Percentiles rank a stretch among this genome's conserved stretches.
Evolutionary conservation across 371 early-diverging fungal species (phyloP).

Genomic region (Circinella umbellata): DNA sequence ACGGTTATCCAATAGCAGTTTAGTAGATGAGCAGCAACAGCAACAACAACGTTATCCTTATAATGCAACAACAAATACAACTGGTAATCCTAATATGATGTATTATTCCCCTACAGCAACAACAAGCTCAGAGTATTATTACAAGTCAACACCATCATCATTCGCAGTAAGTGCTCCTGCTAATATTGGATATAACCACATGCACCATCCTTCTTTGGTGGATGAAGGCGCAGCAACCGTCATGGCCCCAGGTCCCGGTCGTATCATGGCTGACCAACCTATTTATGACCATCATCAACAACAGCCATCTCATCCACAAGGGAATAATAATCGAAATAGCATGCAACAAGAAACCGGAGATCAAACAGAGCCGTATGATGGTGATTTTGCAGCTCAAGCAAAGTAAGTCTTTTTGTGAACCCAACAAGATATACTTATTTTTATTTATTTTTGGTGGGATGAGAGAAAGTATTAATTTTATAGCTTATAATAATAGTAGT

Average conservation of each 20-base stretch:
- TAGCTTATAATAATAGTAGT: background rate
- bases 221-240: conserved; percentile 15
- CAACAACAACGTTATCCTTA: background rate
- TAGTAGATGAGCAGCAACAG: background rate
- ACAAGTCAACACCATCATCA: conserved; percentile 12
- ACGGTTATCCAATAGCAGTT: background rate
- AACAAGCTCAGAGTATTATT: conserved; percentile 16
- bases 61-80: background rate
- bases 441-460: background rate
- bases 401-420: conserved; percentile 24
- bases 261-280: conserved; percentile 7
- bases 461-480: background rate
- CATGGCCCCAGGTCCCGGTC: conserved; percentile 6
- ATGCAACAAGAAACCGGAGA: conserved; percentile 9
- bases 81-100: conserved; percentile 1
- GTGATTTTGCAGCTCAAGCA: conserved; percentile 35
- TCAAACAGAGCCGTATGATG: conserved; percentile 25
- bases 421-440: background rate
- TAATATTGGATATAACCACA: conserved; percentile 31
- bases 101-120: conserved; percentile 15
- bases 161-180: conserved; percentile 26
- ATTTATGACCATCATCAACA: conserved; percentile 8
- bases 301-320: background rate
- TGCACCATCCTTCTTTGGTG: conserved; percentile 24
- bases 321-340: background rate